phyloP scores from a whole-genome alignment of 306 rosid species.

The Prunus armeniaca region DNA sequence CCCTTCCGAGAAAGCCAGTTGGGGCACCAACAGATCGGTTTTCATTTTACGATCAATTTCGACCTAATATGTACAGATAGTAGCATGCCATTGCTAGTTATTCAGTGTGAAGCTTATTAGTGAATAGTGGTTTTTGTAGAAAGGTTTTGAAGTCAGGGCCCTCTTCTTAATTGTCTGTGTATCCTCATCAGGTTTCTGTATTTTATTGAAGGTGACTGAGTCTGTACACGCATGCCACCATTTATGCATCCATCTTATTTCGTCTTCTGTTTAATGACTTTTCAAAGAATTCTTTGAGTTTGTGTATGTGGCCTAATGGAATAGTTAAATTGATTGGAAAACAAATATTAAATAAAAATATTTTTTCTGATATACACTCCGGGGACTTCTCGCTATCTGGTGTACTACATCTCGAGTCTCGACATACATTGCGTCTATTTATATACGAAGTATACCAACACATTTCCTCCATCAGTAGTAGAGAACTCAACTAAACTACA shows the following conservation, averaged over 20 bases:
- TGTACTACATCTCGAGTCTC: too few species aligned
- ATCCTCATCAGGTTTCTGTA: not conserved
- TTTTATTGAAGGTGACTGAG: not conserved
- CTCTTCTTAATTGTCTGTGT: not conserved
- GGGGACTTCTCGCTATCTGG: too few species aligned
- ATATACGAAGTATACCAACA: too few species aligned
- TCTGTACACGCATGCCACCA: not conserved
- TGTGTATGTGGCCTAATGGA: too few species aligned
- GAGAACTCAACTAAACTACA: too few species aligned
- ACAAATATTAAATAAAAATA: too few species aligned
- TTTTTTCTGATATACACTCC: too few species aligned
- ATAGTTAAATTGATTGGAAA: too few species aligned
- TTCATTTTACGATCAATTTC: slow-evolving; percentile 41
- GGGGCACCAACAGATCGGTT: slow-evolving; percentile 36
- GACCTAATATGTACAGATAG: slow-evolving; percentile 57
- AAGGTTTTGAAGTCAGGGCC: not conserved
- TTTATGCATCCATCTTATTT: not conserved
- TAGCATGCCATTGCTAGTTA: not conserved
- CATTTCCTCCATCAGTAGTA: too few species aligned
- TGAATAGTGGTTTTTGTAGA: not conserved
- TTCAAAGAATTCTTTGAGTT: too few species aligned
- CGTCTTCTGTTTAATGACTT: not conserved
- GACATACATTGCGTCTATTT: too few species aligned
- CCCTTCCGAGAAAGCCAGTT: slow-evolving; percentile 36
- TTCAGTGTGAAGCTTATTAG: not conserved